phyloP scores from a whole-genome alignment of 2,329 filamentous ascomycete genomes.

The Trichophyton benhamiae region DNA sequence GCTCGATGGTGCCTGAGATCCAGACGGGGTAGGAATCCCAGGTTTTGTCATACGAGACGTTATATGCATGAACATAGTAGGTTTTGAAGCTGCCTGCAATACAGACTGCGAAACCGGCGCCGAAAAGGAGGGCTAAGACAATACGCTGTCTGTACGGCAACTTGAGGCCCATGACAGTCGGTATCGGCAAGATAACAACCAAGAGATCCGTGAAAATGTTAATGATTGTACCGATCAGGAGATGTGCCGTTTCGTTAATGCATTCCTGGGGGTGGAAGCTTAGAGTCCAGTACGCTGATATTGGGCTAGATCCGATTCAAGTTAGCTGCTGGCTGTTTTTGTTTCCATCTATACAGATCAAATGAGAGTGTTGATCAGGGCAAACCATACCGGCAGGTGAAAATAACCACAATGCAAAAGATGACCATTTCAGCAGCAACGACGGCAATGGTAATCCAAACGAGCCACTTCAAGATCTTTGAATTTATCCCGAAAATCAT shows the following conservation, averaged over 20 bases:
- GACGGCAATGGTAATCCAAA: not conserved
- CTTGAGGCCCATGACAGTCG: not conserved
- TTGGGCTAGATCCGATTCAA: not conserved
- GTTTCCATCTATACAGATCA: too few relatives aligned
- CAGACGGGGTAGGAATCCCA: not conserved
- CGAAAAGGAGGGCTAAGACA: not conserved
- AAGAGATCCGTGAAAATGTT: not conserved
- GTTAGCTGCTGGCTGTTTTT: not conserved
- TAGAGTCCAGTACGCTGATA: not conserved
- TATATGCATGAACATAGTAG: not conserved
- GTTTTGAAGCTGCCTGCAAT: not conserved
- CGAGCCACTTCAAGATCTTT: not conserved
- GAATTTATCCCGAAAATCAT: not conserved
- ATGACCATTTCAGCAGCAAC: not conserved
- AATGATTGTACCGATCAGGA: not conserved
- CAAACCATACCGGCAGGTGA: not conserved
- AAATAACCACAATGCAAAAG: not conserved
- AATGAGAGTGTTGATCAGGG: too few relatives aligned
- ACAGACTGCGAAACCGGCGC: not conserved
- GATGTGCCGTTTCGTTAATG: not conserved
- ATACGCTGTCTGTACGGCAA: not conserved
- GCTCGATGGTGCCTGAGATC: not conserved
- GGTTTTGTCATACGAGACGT: not conserved
- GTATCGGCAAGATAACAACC: not conserved
- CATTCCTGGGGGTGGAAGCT: not conserved